These are phyloP conservation scores for Grosmannia huntii DNA, from an alignment of 2,329 filamentous ascomycete genomes.

Conservation along the genomic window DNA sequence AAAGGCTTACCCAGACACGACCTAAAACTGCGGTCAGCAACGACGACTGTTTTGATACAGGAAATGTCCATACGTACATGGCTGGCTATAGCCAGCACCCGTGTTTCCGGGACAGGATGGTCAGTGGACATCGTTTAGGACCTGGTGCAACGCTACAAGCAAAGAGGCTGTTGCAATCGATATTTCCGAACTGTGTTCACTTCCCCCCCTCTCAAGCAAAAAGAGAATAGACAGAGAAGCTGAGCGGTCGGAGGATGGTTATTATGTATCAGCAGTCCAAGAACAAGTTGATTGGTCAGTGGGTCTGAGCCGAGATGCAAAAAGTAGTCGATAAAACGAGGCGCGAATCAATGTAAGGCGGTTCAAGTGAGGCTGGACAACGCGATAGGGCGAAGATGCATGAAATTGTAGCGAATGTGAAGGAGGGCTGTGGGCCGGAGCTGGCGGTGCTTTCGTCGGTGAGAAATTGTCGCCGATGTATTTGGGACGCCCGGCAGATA, in stretches of 20 bases:
- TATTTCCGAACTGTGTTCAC: not conserved
- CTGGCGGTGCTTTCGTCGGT: not conserved
- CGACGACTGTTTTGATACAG: not conserved
- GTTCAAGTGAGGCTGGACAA: not conserved
- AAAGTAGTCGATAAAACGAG: too few species aligned
- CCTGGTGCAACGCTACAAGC: not conserved
- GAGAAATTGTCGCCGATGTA: not conserved
- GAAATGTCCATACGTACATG: constrained; percentile 53
- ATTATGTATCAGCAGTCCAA: too few species aligned
- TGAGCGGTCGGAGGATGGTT: too few species aligned
- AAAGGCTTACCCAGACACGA: constrained; percentile 56
- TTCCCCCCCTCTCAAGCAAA: not conserved
- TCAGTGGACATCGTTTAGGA: constrained; percentile 23
- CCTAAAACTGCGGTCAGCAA: constrained; percentile 30
- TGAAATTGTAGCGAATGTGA: not conserved
- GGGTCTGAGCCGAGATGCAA: too few species aligned
- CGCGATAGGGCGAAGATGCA: not conserved
- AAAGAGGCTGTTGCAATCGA: not conserved
- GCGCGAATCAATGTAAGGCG: not conserved
- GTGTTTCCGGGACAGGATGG: constrained; percentile 40
- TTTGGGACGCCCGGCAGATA: not conserved
- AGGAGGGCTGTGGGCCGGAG: not conserved
- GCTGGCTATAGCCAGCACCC: constrained; percentile 79
- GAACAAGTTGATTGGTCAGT: too few species aligned
- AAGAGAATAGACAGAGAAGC: not conserved